Conservation (phyloP, 2,329 filamentous ascomycete species). For the Graphilbum ipis-grandicollis region DNA sequence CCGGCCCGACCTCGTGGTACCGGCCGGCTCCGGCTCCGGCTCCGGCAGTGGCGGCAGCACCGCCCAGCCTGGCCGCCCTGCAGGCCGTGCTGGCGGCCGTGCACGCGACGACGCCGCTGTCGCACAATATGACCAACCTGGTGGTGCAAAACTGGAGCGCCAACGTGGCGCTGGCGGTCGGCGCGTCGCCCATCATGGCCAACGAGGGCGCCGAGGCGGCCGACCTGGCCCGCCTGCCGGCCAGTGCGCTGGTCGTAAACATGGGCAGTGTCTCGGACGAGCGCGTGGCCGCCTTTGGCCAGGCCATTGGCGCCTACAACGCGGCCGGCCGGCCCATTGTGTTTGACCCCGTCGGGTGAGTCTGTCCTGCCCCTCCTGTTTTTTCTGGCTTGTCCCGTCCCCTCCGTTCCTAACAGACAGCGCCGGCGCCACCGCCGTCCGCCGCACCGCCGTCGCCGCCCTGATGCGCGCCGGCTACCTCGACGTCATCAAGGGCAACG, state of each 20-base stretch:
- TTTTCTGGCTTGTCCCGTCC: neutral
- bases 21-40: neutral
- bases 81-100: conserved; percentile 40
- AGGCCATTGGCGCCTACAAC: conserved; percentile 72
- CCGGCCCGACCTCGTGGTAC: conserved; percentile 5
- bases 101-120: conserved; percentile 48
- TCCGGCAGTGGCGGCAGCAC: neutral
- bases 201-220: conserved; percentile 67
- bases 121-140: conserved; percentile 94
- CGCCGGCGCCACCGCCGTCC: conserved; percentile 62
- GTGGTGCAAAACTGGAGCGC: conserved; percentile 93
- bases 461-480: conserved; percentile 63
- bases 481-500: conserved; percentile 85
- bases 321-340: conserved; percentile 55
- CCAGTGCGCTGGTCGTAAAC: conserved; percentile 73
- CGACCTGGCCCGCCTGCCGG: conserved; percentile 55
- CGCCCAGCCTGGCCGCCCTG: conserved; percentile 5
- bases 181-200: conserved; percentile 87
- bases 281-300: conserved; percentile 50
- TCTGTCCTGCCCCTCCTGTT: conserved; percentile 3
- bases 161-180: conserved; percentile 71
- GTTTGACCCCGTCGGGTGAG: conserved; percentile 72
- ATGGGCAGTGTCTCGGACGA: conserved; percentile 83
- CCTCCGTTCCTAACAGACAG: conserved; percentile 15
- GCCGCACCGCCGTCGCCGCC: conserved; percentile 51